phyloP scores from a whole-genome alignment of 2,329 filamentous ascomycete species.

The Diaporthe sp. region DNA sequence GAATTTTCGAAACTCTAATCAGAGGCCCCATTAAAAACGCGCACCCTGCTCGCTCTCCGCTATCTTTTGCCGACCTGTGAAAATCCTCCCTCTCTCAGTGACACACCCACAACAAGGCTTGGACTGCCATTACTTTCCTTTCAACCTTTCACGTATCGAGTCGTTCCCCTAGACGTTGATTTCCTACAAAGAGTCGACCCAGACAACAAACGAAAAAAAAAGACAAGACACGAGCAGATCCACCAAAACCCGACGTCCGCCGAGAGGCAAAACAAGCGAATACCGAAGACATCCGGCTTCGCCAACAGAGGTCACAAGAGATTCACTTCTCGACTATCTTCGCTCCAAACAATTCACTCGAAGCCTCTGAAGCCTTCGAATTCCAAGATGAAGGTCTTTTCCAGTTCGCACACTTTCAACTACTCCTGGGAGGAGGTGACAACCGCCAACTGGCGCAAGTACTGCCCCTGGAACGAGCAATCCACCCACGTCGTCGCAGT shows the following conservation, averaged over 20 bases:
- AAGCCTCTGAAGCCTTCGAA: not conserved
- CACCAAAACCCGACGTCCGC: conserved; percentile 11
- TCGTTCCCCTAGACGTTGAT: conserved; percentile 15
- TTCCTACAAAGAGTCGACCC: not conserved
- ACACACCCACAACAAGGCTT: not conserved
- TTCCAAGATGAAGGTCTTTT: conserved; percentile 74
- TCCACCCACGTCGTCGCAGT: conserved; percentile 97
- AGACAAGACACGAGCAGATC: not conserved
- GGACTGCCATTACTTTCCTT: conserved; percentile 36
- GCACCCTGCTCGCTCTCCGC: conserved; percentile 25
- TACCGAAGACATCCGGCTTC: conserved; percentile 1
- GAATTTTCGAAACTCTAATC: conserved; percentile 31
- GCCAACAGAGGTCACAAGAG: not conserved
- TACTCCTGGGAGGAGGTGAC: conserved; percentile 99
- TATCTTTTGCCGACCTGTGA: conserved; percentile 19
- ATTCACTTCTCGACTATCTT: not conserved
- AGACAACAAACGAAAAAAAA: not conserved
- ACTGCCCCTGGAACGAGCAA: conserved; percentile 99
- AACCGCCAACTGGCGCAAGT: conserved; percentile 98
- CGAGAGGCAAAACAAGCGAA: conserved; percentile 21
- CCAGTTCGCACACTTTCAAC: conserved; percentile 89
- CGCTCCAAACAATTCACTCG: conserved; percentile 9
- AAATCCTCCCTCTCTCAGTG: conserved; percentile 12
- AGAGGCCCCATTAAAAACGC: conserved; percentile 33
- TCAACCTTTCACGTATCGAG: not conserved